A percentile compares a stretch with the other conserved stretches of the same genome.
phyloP scores from a whole-genome alignment of 192 early-diverging fungal species.

The Tieghemiomyces parasiticus region DNA sequence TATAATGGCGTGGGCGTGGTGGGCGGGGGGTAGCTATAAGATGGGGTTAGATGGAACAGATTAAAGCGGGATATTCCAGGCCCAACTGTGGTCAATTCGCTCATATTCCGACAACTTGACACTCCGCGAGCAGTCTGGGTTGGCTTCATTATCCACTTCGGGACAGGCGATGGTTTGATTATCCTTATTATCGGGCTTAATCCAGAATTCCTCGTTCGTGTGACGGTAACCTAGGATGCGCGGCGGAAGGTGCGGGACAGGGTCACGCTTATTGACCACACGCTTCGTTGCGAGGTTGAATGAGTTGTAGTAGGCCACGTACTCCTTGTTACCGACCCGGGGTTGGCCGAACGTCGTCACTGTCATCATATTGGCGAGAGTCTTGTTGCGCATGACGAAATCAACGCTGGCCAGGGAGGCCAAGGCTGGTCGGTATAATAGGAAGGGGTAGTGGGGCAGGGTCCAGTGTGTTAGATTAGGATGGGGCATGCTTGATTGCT shows the following conservation, averaged over 20 bases:
- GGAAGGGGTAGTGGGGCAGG: not conserved
- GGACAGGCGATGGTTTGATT: not conserved
- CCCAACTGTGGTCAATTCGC: not conserved
- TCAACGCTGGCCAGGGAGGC: slow-evolving; percentile 22
- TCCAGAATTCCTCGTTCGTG: slow-evolving; percentile 19
- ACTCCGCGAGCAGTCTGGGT: slow-evolving; percentile 1
- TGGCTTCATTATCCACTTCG: not conserved
- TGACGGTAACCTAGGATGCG: slow-evolving; percentile 19
- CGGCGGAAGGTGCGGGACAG: slow-evolving; percentile 18
- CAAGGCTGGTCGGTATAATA: slow-evolving; percentile 8
- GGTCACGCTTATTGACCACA: slow-evolving; percentile 23
- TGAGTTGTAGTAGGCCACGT: slow-evolving; percentile 18
- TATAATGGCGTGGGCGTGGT: too few relatives aligned
- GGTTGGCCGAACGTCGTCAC: slow-evolving; percentile 26
- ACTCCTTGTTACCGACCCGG: slow-evolving; percentile 25
- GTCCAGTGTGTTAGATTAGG: not conserved
- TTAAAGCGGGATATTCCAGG: slow-evolving; percentile 6
- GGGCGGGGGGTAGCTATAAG: too few relatives aligned
- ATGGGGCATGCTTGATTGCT: not conserved
- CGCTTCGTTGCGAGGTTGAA: slow-evolving; percentile 17
- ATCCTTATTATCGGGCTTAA: slow-evolving; percentile 15
- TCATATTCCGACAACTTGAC: not conserved
- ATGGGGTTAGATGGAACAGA: too few relatives aligned
- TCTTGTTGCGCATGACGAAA: slow-evolving; percentile 14
- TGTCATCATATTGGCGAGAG: slow-evolving; percentile 13